Conservation (phyloP, 2,329 filamentous ascomycete species). For the Colletotrichum ledebouriae region DNA sequence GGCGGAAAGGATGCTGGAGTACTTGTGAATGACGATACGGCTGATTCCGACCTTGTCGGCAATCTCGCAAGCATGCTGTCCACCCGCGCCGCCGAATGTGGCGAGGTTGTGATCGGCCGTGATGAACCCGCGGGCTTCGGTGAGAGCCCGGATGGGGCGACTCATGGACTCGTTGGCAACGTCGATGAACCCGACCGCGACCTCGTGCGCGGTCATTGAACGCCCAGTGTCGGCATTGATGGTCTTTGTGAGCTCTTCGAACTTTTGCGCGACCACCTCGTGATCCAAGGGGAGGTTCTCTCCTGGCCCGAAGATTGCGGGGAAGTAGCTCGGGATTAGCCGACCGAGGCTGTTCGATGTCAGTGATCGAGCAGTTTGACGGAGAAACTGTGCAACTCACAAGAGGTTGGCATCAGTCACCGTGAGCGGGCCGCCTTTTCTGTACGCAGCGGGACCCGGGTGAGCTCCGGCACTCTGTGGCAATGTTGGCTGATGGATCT, state of each 20-base stretch:
- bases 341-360: constrained; percentile 63
- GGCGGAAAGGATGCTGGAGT: constrained; percentile 51
- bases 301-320: constrained; percentile 78
- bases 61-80: constrained; percentile 58
- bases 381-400: background rate
- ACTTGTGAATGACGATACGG: constrained; percentile 54
- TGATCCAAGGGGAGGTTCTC: constrained; percentile 68
- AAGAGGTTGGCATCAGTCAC: constrained; percentile 81
- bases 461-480: constrained; percentile 72
- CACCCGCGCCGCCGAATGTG: constrained; percentile 51
- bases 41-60: constrained; percentile 53
- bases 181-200: constrained; percentile 50
- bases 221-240: constrained; percentile 52
- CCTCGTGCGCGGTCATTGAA: constrained; percentile 19
- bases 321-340: constrained; percentile 73
- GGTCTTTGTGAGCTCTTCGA: constrained; percentile 55
- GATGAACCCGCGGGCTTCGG: constrained; percentile 53
- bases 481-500: too few relatives aligned
- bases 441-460: constrained; percentile 79
- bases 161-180: constrained; percentile 55
- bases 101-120: constrained; percentile 53
- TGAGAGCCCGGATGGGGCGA: constrained; percentile 52
- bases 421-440: constrained; percentile 78
- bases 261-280: constrained; percentile 55
- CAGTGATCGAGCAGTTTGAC: background rate